Conservation (phyloP, 2,329 filamentous ascomycete species). For the Intubia oerlemansii region DNA sequence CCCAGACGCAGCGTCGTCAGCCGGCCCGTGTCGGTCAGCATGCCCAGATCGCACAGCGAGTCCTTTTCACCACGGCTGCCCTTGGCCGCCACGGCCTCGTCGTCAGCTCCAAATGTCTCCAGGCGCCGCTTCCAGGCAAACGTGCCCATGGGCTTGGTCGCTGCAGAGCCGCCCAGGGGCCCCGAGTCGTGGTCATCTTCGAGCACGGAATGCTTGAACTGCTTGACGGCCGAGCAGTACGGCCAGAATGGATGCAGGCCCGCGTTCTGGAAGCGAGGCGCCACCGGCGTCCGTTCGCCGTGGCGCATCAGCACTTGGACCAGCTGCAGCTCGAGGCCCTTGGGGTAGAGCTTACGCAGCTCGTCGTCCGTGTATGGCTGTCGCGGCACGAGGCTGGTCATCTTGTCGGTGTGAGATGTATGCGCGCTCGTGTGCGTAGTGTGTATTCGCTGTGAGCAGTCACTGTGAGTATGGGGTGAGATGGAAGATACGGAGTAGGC, state of each 20-base stretch:
- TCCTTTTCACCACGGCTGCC: slow-evolving; percentile 54
- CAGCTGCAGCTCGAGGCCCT: slow-evolving; percentile 58
- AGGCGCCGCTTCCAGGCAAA: slow-evolving; percentile 49
- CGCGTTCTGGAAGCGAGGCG: slow-evolving; percentile 67
- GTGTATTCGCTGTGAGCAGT: too few species aligned
- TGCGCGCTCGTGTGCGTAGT: too few species aligned
- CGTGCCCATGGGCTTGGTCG: slow-evolving; percentile 18
- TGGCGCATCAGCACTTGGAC: slow-evolving; percentile 75
- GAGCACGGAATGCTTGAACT: slow-evolving; percentile 35
- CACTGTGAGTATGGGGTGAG: too few species aligned
- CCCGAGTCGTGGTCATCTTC: slow-evolving; percentile 18
- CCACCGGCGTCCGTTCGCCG: slow-evolving; percentile 67
- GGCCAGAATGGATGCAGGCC: slow-evolving; percentile 59
- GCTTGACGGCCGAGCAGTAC: slow-evolving; percentile 62
- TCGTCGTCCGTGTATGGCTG: slow-evolving; percentile 63
- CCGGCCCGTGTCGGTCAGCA: slow-evolving; percentile 56
- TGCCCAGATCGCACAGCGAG: slow-evolving; percentile 57
- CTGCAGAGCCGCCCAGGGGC: slow-evolving; percentile 11
- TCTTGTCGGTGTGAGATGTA: too few species aligned
- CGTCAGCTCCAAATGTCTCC: slow-evolving; percentile 57
- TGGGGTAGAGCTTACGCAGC: slow-evolving; percentile 61
- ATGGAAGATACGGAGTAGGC: too few species aligned
- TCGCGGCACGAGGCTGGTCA: slow-evolving; percentile 61
- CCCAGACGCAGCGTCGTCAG: slow-evolving; percentile 52
- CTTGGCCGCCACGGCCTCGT: slow-evolving; percentile 46